Evolutionary conservation across 768 basidiomycete genomes (phyloP).

Genomic region (Tylopilus sp.): DNA sequence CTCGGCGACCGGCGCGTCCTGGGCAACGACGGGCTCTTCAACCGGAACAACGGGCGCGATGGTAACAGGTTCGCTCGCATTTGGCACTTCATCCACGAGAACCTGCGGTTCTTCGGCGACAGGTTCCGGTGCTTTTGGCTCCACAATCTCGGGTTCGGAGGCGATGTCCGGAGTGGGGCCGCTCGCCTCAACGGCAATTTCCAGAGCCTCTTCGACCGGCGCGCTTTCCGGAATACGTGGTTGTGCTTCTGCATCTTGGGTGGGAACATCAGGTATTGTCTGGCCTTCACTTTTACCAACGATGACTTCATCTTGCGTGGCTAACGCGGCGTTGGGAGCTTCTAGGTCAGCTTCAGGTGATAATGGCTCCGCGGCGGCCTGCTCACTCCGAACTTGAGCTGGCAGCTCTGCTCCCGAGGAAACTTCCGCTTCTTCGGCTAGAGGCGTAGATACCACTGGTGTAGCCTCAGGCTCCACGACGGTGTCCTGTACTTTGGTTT

Average conservation of each 20-base stretch:
- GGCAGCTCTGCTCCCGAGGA: constrained; percentile 1
- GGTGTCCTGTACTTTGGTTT: not conserved
- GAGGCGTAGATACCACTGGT: too few relatives aligned
- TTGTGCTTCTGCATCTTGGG: not conserved
- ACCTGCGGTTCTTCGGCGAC: not conserved
- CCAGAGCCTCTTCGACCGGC: not conserved
- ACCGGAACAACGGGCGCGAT: not conserved
- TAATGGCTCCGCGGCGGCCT: not conserved
- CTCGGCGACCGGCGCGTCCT: not conserved
- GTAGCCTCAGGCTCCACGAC: not conserved
- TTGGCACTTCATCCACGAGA: not conserved
- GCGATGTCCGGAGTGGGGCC: not conserved
- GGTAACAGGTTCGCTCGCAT: not conserved
- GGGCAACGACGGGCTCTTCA: constrained; percentile 1
- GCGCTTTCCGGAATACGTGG: not conserved
- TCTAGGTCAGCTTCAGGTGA: not conserved
- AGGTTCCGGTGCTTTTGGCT: not conserved
- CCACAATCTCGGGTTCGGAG: not conserved
- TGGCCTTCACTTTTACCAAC: not conserved
- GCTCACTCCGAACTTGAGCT: not conserved
- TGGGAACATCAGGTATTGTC: not conserved
- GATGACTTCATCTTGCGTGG: not conserved
- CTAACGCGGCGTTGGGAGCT: not conserved
- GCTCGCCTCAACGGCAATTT: not conserved
- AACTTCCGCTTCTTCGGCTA: not conserved